phyloP scores from a whole-genome alignment of 177 flowering plant genomes.

The Telopea speciosissima region DNA sequence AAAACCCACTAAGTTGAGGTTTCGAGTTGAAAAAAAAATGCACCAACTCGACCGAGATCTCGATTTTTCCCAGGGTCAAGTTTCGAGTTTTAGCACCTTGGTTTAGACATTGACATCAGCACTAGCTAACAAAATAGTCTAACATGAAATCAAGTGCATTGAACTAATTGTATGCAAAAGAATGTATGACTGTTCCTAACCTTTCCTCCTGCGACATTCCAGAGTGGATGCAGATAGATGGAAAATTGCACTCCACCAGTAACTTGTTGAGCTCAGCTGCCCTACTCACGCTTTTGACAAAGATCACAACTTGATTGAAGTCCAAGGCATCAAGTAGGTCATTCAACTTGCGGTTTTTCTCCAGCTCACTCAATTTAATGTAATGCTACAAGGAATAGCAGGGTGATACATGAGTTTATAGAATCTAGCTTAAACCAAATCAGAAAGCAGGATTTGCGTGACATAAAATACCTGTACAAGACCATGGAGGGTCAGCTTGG shows the following conservation, averaged over 20 bases:
- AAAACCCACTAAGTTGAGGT: no score
- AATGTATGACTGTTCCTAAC: constrained; percentile 19
- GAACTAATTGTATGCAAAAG: no score
- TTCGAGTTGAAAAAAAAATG: no score
- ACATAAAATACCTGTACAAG: constrained; percentile 73
- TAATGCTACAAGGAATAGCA: constrained; percentile 57
- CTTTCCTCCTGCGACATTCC: constrained; percentile 89
- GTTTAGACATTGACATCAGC: no score
- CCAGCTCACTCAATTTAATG: constrained; percentile 88
- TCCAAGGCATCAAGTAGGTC: constrained; percentile 96
- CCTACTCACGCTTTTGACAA: constrained; percentile 87
- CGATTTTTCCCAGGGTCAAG: no score
- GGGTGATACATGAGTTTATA: not conserved
- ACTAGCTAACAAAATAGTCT: no score
- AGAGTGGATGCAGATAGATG: constrained; percentile 80
- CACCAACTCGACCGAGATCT: no score
- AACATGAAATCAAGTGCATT: no score
- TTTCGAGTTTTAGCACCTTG: no score
- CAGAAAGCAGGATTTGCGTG: no score
- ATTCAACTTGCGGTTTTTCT: constrained; percentile 91
- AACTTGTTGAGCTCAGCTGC: constrained; percentile 93
- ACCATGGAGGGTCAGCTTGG: constrained; percentile 98
- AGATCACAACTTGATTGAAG: constrained; percentile 96
- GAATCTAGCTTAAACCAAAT: not conserved
- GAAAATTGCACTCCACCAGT: constrained; percentile 84